Conservation (phyloP, 2,329 filamentous ascomycete species). For the Colletotrichum caudatum region DNA sequence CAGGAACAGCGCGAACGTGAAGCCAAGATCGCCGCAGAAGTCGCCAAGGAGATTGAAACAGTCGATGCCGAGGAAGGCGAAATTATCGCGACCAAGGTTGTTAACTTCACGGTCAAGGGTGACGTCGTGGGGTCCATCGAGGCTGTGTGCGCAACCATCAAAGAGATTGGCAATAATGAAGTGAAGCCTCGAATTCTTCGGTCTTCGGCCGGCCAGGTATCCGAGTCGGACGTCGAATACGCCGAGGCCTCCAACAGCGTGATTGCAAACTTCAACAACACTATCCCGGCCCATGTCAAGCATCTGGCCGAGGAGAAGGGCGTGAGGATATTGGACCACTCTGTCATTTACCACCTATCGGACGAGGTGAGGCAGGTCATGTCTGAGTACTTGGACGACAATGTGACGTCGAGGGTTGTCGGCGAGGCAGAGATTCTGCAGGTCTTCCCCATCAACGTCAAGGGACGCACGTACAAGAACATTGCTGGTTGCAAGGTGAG, state of each 20-base stretch:
- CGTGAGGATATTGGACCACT: slow-evolving; percentile 86
- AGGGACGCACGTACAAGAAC: slow-evolving; percentile 75
- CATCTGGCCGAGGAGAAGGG: slow-evolving; percentile 76
- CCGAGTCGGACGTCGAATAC: slow-evolving; percentile 90
- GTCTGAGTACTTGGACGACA: slow-evolving; percentile 75
- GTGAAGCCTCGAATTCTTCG: slow-evolving; percentile 82
- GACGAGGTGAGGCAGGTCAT: slow-evolving; percentile 79
- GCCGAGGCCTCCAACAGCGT: slow-evolving; percentile 80
- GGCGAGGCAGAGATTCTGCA: slow-evolving; percentile 90
- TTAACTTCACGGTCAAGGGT: slow-evolving; percentile 90
- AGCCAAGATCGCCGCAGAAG: slow-evolving; percentile 56
- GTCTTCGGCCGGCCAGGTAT: slow-evolving; percentile 80
- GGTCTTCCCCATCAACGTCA: slow-evolving; percentile 86
- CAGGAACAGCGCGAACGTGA: slow-evolving; percentile 73
- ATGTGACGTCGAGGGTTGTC: slow-evolving; percentile 75
- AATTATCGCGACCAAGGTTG: slow-evolving; percentile 57
- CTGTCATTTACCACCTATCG: slow-evolving; percentile 84
- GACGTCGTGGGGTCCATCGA: slow-evolving; percentile 96
- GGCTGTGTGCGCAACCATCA: slow-evolving; percentile 82
- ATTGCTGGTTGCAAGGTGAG: slow-evolving; percentile 90
- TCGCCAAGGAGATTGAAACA: slow-evolving; percentile 51
- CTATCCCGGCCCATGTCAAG: slow-evolving; percentile 74
- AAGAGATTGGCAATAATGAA: slow-evolving; percentile 86
- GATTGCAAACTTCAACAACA: slow-evolving; percentile 88
- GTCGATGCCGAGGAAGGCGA: slow-evolving; percentile 54